These are phyloP conservation scores for Aspergillus asperescens DNA, from an alignment of 495 filamentous ascomycete genomes.

Conservation along the genomic window DNA sequence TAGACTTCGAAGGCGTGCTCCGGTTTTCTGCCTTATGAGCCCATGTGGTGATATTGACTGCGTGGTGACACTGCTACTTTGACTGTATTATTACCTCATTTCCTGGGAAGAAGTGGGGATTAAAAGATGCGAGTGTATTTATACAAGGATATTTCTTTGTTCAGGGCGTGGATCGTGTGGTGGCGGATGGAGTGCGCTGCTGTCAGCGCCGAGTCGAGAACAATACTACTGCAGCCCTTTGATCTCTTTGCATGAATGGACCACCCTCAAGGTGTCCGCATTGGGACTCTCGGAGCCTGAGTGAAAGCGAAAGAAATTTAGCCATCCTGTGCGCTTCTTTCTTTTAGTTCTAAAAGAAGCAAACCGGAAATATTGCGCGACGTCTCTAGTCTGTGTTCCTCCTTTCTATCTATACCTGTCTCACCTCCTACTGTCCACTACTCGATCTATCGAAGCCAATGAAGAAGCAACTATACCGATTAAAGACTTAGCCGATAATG, in stretches of 20 bases:
- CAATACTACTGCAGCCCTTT: constrained; percentile 21
- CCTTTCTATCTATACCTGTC: background rate
- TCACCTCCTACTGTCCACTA: background rate
- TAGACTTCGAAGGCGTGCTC: background rate
- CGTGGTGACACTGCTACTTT: background rate
- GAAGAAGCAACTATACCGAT: background rate
- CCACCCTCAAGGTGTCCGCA: constrained; percentile 28
- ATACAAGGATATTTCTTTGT: constrained; percentile 1
- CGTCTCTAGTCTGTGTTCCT: background rate
- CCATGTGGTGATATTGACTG: background rate
- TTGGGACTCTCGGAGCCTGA: no score
- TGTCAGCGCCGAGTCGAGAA: constrained; percentile 10
- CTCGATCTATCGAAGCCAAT: background rate
- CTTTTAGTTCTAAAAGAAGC: background rate
- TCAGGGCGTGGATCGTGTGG: no score
- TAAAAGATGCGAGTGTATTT: constrained; percentile 8
- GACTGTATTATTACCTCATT: background rate
- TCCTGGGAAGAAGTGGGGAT: background rate
- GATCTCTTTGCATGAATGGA: constrained; percentile 12
- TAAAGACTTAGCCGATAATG: constrained; percentile 1
- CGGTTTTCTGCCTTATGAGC: background rate
- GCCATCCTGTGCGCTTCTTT: background rate
- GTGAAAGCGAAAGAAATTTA: background rate
- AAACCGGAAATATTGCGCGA: background rate
- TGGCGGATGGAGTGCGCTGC: constrained; percentile 8